Evolutionary conservation across 345 rosid genomes (phyloP), one percentile per base, ranked within the genome.

Genomic region (Carallia brachiata): DNA sequence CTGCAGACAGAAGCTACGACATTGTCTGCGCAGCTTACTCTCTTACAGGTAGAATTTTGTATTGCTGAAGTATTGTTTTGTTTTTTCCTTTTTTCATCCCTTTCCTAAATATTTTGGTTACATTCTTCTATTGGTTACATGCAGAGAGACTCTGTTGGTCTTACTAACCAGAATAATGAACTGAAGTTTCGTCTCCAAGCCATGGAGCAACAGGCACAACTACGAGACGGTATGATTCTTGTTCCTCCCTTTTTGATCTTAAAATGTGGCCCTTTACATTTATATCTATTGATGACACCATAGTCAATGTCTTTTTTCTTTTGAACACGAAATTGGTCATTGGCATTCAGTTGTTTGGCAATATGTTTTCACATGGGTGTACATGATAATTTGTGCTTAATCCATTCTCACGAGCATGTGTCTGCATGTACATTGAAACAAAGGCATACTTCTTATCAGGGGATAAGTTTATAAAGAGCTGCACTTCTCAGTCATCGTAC

Each of bases 1-100:
- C 83, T 94, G 70, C 98, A 94, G 85, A 91, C 95, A 1, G 97
- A 94, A 80, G 98, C 98, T 50, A 94, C 98, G 31, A 88, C 98
- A 52, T 82, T 94, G 78, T 94, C 98, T 75, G 97, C 97, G 16
- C 98, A 91, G 80, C 91, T 91, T 70, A 94, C 97, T 0, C 95
- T 88, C 75, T 74, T 94, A 27, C 98, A 94, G 91, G 98, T 93
- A 36, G 67, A 47, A 18, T 18, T 60, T 68, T 67, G 39, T 36
- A n/a, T 2, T 52, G 48, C 59, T 36, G 48, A 40, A 28, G n/a
- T 34, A n/a, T 64, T 30, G 5, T 56, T 18, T 32, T 47, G 1
- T 60, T 1, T 62, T 7, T 65, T 19, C 52, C 28, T 69, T 40
- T 15, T 62, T 56, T 2, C 28, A 5, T 56, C 31, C 37, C 8